Evolutionary conservation across 306 rosid genomes (phyloP).

Genomic region (Cicer bijugum): DNA sequence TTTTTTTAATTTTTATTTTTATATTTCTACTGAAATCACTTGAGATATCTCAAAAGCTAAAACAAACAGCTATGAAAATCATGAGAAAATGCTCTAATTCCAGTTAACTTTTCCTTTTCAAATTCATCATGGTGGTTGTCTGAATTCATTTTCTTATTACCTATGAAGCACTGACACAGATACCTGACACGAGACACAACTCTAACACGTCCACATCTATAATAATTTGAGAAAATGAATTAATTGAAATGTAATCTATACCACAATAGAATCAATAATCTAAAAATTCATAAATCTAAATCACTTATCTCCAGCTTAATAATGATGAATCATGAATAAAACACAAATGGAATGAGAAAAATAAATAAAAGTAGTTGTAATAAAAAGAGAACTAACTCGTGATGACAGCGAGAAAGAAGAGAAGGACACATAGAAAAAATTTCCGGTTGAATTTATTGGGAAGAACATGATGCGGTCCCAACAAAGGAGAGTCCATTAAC

Average conservation of each 20-base stretch:
- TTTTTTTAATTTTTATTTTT: neutral
- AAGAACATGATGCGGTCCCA: neutral
- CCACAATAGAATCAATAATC: neutral
- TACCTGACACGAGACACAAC: too few species aligned
- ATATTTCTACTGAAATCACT: neutral
- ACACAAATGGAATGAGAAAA: neutral
- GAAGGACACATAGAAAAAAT: neutral
- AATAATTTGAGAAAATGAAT: too few species aligned
- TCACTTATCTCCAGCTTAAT: neutral
- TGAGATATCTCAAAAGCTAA: neutral
- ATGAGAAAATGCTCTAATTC: neutral
- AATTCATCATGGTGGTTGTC: neutral
- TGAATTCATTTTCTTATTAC: too few species aligned
- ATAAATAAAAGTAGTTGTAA: neutral
- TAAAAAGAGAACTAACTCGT: constrained; percentile 11
- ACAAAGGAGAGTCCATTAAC: constrained; percentile 19
- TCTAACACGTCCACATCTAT: too few species aligned
- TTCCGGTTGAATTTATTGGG: neutral
- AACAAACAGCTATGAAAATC: neutral
- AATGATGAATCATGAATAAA: neutral
- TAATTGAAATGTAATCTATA: too few species aligned
- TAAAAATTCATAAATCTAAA: neutral
- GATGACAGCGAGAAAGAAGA: neutral
- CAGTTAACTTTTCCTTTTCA: neutral
- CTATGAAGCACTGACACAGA: too few species aligned